Evolutionary conservation across 768 basidiomycete species (phyloP).

Genomic region (Gelatoporia subvermispora): DNA sequence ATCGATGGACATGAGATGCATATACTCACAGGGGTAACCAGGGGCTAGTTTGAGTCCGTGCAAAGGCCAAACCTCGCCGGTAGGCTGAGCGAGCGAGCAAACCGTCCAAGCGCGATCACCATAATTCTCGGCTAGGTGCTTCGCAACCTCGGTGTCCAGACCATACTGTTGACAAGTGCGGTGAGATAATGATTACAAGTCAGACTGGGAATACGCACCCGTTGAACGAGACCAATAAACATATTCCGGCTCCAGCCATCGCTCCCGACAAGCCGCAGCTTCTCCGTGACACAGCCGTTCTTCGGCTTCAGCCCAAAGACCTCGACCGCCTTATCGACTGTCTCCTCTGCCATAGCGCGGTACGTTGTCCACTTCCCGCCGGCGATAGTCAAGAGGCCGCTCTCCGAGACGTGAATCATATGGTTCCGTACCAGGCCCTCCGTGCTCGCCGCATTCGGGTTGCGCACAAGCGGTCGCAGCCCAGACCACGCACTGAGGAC

Average conservation of each 20-base stretch:
- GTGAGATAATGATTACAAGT: not conserved
- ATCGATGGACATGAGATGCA: not conserved
- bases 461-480: slow-evolving; percentile 82
- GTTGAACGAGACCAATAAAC: slow-evolving; percentile 94
- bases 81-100: slow-evolving; percentile 71
- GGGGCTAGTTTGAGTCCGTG: slow-evolving; percentile 70
- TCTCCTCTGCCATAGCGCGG: slow-evolving; percentile 92
- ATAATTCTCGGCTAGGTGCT: slow-evolving; percentile 89
- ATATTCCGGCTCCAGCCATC: slow-evolving; percentile 94
- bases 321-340: slow-evolving; percentile 82
- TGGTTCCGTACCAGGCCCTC: slow-evolving; percentile 91
- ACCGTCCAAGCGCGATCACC: slow-evolving; percentile 97
- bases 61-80: slow-evolving; percentile 79
- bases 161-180: slow-evolving; percentile 56
- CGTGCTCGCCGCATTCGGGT: slow-evolving; percentile 70
- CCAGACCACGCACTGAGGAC: slow-evolving; percentile 96
- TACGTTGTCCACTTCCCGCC: slow-evolving; percentile 99
- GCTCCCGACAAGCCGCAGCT: slow-evolving; percentile 80
- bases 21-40: slow-evolving; percentile 67
- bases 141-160: slow-evolving; percentile 85
- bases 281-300: slow-evolving; percentile 72
- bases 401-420: slow-evolving; percentile 77
- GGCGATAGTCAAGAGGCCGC: slow-evolving; percentile 87
- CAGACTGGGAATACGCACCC: slow-evolving; percentile 42
- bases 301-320: slow-evolving; percentile 61